phyloP scores from a whole-genome alignment of 441 rosid species.

The Flueggea neowawraea region DNA sequence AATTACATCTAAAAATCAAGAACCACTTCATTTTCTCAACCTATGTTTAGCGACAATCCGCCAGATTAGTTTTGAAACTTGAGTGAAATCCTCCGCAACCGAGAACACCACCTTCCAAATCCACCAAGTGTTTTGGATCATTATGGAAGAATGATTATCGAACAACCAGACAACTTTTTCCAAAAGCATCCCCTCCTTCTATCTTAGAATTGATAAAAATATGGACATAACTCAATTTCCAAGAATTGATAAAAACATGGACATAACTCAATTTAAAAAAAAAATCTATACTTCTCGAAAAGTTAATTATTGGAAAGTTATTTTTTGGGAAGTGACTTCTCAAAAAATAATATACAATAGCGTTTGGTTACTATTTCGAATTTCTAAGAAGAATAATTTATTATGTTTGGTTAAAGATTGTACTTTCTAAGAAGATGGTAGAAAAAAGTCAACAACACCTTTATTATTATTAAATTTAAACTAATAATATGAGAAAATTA shows the following conservation, averaged over 20 bases:
- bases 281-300: too few species aligned
- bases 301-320: too few species aligned
- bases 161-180: slow-evolving; percentile 70
- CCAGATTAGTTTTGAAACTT: slow-evolving; percentile 58
- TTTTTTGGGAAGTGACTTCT: too few species aligned
- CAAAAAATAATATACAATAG: too few species aligned
- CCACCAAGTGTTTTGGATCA: slow-evolving; percentile 41
- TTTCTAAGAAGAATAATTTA: too few species aligned
- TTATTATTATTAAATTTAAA: too few species aligned
- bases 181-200: slow-evolving; percentile 3
- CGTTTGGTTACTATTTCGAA: too few species aligned
- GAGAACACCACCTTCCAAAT: slow-evolving; percentile 57
- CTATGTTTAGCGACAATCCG: slow-evolving; percentile 59
- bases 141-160: slow-evolving; percentile 62
- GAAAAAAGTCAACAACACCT: too few species aligned
- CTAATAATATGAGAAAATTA: too few species aligned
- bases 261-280: slow-evolving; percentile 11
- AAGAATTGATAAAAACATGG: too few species aligned
- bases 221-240: not conserved
- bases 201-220: not conserved
- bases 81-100: slow-evolving; percentile 71
- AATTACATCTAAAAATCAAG: not conserved
- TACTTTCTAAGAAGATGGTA: too few species aligned
- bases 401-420: too few species aligned
- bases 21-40: slow-evolving; percentile 15